These are phyloP conservation scores for Gossypium australe DNA, from an alignment of 345 rosid genomes.

Conservation along the genomic window DNA sequence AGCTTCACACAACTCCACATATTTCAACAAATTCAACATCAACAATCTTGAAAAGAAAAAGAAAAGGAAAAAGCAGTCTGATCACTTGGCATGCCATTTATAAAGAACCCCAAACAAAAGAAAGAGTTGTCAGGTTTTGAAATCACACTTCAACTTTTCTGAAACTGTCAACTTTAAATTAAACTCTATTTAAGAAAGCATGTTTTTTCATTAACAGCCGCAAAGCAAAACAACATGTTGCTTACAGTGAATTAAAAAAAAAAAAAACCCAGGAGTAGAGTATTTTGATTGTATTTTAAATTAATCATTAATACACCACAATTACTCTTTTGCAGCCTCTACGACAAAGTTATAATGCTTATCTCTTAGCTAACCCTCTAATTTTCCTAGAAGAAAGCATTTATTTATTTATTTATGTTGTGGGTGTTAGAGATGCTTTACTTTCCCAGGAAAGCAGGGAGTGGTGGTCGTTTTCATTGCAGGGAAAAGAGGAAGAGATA, in stretches of 20 bases:
- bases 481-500: slow-evolving; percentile 23
- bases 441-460: slow-evolving; percentile 24
- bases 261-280: neutral
- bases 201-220: neutral
- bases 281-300: neutral
- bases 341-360: neutral
- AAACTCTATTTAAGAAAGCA: slow-evolving; percentile 3
- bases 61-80: neutral
- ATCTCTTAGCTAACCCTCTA: neutral
- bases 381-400: neutral
- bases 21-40: neutral
- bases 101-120: neutral
- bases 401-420: neutral
- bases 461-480: slow-evolving; percentile 25
- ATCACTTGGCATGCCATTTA: neutral
- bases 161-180: neutral
- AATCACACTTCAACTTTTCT: slow-evolving; percentile 6
- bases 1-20: neutral
- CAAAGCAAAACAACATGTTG: neutral
- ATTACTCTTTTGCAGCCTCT: too few species aligned
- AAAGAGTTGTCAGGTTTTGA: neutral
- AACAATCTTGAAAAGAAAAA: neutral
- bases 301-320: neutral
- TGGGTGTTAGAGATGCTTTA: neutral
- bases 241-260: neutral